Conservation (phyloP, 2,329 filamentous ascomycete species). For the Cladosporium sp. region DNA sequence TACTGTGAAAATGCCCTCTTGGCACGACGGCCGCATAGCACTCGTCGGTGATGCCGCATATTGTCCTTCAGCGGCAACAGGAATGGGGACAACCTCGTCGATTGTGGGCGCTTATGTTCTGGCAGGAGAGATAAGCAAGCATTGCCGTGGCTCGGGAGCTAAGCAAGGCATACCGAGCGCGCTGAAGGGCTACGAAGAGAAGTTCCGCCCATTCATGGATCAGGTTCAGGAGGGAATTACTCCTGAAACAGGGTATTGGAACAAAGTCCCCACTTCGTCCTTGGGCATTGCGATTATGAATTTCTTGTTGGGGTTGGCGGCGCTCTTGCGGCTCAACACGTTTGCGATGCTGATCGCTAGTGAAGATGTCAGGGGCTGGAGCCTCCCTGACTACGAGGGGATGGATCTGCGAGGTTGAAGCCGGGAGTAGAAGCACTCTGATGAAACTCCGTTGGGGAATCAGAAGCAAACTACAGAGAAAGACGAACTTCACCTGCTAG, state of each 20-base stretch:
- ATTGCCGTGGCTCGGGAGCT: neutral
- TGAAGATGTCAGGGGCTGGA: neutral
- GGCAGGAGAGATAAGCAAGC: neutral
- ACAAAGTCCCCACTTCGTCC: neutral
- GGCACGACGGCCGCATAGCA: neutral
- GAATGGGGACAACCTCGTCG: neutral
- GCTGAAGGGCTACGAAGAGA: neutral
- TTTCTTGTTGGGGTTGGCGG: neutral
- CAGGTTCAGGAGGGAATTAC: neutral
- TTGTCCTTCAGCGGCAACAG: neutral
- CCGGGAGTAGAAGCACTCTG: too few relatives aligned
- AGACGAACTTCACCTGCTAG: neutral
- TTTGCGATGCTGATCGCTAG: neutral
- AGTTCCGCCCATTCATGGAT: neutral
- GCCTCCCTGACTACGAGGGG: neutral
- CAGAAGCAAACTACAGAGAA: too few relatives aligned
- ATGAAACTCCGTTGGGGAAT: too few relatives aligned
- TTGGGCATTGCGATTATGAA: neutral
- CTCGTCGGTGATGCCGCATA: neutral
- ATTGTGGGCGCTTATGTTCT: slow-evolving; percentile 2
- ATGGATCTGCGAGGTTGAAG: neutral
- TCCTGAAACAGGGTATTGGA: neutral
- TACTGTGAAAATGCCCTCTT: neutral
- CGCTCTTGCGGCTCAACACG: neutral
- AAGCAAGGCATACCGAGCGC: neutral